phyloP scores from a whole-genome alignment of 495 filamentous ascomycete species.

The Antarctomyces pellizariae region DNA sequence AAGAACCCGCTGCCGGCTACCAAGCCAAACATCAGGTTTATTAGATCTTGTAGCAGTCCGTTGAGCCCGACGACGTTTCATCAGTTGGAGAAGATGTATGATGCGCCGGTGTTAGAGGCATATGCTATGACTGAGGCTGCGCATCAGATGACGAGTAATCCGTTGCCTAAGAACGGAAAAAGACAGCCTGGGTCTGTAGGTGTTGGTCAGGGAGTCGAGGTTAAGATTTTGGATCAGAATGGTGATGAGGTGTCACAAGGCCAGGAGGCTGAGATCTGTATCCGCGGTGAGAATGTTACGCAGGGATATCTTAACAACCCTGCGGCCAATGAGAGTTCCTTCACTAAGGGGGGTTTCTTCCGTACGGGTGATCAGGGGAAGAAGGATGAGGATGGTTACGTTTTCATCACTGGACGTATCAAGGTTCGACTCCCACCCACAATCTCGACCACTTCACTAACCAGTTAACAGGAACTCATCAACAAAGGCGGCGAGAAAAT shows the following conservation, averaged over 20 bases:
- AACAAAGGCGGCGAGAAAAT: conserved; percentile 74
- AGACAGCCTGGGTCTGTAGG: conserved; percentile 61
- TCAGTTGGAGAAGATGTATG: conserved; percentile 43
- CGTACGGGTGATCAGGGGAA: conserved; percentile 68
- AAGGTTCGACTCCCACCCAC: no score
- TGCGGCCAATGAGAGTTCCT: conserved; percentile 42
- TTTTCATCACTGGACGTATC: conserved; percentile 57
- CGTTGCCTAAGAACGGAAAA: conserved; percentile 44
- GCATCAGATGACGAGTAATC: conserved; percentile 78
- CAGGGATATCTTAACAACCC: conserved; percentile 65
- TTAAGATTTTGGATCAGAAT: conserved; percentile 44
- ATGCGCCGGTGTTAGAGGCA: conserved; percentile 63
- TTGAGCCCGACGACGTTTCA: conserved; percentile 56
- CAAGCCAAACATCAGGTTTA: conserved; percentile 55
- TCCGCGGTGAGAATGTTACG: conserved; percentile 59
- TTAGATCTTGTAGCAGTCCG: conserved; percentile 66
- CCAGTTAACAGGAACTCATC: no score
- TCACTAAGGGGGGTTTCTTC: conserved; percentile 50
- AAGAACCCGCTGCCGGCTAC: conserved; percentile 37
- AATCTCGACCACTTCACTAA: no score
- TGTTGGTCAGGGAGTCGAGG: conserved; percentile 56
- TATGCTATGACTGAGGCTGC: conserved; percentile 87
- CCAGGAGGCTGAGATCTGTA: conserved; percentile 53
- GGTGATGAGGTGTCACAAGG: conserved; percentile 39
- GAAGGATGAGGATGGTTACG: conserved; percentile 46